A percentile compares a stretch with the other conserved stretches of the same genome.
Evolutionary conservation across 441 rosid species (phyloP).

Genomic region (Adansonia gregorii): DNA sequence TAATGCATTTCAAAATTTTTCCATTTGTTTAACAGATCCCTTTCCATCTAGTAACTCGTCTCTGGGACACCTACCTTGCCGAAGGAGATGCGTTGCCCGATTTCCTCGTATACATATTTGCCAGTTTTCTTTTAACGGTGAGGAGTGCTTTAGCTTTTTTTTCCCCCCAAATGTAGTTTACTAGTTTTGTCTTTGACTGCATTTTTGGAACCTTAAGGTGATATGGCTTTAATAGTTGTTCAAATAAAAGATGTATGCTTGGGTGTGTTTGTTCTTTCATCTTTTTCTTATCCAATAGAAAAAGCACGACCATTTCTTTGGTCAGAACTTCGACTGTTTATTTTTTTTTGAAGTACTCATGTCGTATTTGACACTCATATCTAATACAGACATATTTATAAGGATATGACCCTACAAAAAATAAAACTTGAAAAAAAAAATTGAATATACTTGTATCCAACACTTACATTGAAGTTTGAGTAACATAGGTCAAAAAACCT

Average conservation of each 20-base stretch:
- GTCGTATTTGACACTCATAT: background rate
- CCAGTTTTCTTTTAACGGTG: conserved; percentile 94
- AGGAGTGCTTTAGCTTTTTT: conserved; percentile 19
- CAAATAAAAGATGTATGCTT: background rate
- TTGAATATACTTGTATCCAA: background rate
- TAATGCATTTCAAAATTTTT: conserved; percentile 18
- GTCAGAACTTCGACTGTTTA: background rate
- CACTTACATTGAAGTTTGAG: background rate
- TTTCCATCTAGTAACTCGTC: conserved; percentile 77
- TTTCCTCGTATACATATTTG: conserved; percentile 91
- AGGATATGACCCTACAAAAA: background rate
- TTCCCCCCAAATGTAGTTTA: background rate
- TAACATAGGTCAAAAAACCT: background rate
- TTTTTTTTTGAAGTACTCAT: background rate
- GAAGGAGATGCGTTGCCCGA: conserved; percentile 98
- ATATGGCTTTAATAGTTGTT: background rate
- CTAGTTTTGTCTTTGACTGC: background rate
- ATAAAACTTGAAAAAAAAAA: background rate
- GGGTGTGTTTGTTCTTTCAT: background rate
- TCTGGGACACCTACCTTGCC: conserved; percentile 99
- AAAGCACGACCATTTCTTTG: conserved; percentile 4
- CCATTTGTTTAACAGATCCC: conserved; percentile 60
- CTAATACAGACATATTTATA: background rate
- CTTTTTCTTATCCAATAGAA: background rate
- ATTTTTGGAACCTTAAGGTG: conserved; percentile 10